These are phyloP conservation scores for Pseudonitzschia pungens DNA, from an alignment of 108 stramenopile genomes.

Conservation along the genomic window DNA sequence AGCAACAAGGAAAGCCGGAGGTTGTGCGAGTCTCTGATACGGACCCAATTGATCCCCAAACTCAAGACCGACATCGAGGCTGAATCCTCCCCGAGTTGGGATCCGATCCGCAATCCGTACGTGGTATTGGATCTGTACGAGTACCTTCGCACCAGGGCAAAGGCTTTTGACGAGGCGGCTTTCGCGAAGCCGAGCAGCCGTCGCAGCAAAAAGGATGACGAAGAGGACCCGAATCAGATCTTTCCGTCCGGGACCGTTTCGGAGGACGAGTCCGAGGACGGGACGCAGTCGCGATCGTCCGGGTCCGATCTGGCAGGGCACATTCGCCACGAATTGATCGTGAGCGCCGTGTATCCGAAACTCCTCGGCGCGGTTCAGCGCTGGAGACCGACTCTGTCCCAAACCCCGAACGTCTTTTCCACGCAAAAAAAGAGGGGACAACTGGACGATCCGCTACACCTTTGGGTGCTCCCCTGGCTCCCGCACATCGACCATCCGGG, in stretches of 20 bases:
- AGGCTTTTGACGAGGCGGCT: neutral
- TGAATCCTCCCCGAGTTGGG: constrained; percentile 58
- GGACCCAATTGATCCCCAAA: constrained; percentile 54
- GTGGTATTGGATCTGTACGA: constrained; percentile 58
- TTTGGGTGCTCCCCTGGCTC: constrained; percentile 83
- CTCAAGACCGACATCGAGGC: constrained; percentile 47
- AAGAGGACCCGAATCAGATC: constrained; percentile 17
- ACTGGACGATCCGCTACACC: constrained; percentile 53
- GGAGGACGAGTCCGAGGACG: constrained; percentile 4
- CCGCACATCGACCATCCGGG: constrained; percentile 61
- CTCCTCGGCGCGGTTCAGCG: constrained; percentile 40
- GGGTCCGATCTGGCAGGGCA: constrained; percentile 2
- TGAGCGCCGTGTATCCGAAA: constrained; percentile 53
- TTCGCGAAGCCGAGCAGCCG: neutral
- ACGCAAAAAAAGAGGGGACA: no score
- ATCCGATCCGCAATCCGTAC: constrained; percentile 53
- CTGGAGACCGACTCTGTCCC: constrained; percentile 58
- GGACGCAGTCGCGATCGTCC: neutral
- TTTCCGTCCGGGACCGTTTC: constrained; percentile 11
- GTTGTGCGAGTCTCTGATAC: constrained; percentile 47
- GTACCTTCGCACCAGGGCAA: constrained; percentile 28
- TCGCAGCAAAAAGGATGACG: neutral
- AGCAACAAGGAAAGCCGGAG: constrained; percentile 9
- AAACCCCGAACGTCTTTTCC: constrained; percentile 8
- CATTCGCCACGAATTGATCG: constrained; percentile 27